Evolutionary conservation across 2,329 filamentous ascomycete species (phyloP), one percentile per base, ranked within the genome.

Genomic region (Curvularia verruculosa): DNA sequence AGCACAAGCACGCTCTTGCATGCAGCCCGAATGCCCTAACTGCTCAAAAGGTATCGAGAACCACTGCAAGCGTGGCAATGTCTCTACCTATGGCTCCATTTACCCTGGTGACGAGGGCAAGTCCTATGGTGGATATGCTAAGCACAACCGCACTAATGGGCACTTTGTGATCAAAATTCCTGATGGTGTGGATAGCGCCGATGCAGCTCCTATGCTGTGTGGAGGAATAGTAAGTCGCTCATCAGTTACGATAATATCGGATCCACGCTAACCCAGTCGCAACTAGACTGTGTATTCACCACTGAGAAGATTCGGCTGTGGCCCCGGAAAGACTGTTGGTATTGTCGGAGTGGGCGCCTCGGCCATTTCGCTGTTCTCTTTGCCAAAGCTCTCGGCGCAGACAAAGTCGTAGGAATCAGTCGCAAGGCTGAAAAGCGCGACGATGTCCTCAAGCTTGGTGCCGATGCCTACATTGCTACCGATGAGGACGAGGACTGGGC

Each of bases 151-250:
- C 62, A 85, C 87, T 1, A 89, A 93, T 75, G 88, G 91, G 76
- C 88, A 91, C 79, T 93, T 84, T 71, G 82, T 82, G 10, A 82
- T 86, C 74, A 87, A 87, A 64, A 93, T 96, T 59, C 91, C 91
- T n/a, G 89, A 92, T 15, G 84, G 81, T 40, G 83, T 95, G 41
- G 70, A 79, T 60, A 79, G 74, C 50, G 77, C 74, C 24, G 77
- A 87, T 44, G 90, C 87, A 1, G 91, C 90, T 1, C 90, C 89
- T 5, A 91, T 93, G 88, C 83, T 95, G 63, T 96, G 91, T 76
- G 91, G 90, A 40, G 91, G 92, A 59, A 82, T 95, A 61, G 46
- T 49, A 49, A 28, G 46, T 49, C 5, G 13, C n/a, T 2, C 13
- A 13, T 19, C 13, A 8, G n/a, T 26, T 28, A 39, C 8, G 2